Evolutionary conservation across 805 yeast genomes (phyloP), one percentile per base, ranked within the genome.

Genomic region (Sugiyamaella marilandica): DNA sequence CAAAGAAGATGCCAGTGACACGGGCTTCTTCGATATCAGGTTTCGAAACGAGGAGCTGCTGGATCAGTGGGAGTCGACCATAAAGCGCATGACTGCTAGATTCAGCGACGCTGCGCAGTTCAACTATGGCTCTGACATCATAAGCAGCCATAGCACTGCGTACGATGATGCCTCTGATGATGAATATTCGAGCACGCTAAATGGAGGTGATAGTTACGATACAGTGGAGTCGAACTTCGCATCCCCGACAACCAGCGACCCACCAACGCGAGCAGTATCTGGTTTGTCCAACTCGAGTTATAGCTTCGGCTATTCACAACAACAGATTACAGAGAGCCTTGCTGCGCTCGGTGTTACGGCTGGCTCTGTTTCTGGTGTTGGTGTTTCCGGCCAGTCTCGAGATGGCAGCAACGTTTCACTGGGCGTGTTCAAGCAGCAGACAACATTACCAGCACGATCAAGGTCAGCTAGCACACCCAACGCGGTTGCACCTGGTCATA

Each of bases 1-100:
- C 45, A 56, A 54, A 14, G 75, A 71, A 64, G 94, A 96, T 8
- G 82, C 84, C 49, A 83, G 82, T 62, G 97, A 91, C 59, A 83
- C 87, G 29, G 97, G 96, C 11, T 62, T 46, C 48, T 90, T 94
- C 61, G 80, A 89, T 14, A 76, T 94, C 65, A 78, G 87, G 52
- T 89, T 89, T 69, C 79, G 85, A 55, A 85, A 85, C 49, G 97
- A 91, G 62, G 98, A 94, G 66, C 75, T 77, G 14, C 76, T 95
- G 58, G 78, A 77, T 53, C 92, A 85, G 66, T 94, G 98, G 98
- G 88, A 70, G 45, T 33, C 62, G 33, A 63, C 74, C 2, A 57
- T 73, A 34, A 58, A 47, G 47, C 56, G 58, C 29, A 54, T 68
- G 55, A 59, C 67, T 2, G 43, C 43, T 5, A 2, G 43, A 10